phyloP scores from a whole-genome alignment of 177 flowering plant genomes.

The Telopea speciosissima region DNA sequence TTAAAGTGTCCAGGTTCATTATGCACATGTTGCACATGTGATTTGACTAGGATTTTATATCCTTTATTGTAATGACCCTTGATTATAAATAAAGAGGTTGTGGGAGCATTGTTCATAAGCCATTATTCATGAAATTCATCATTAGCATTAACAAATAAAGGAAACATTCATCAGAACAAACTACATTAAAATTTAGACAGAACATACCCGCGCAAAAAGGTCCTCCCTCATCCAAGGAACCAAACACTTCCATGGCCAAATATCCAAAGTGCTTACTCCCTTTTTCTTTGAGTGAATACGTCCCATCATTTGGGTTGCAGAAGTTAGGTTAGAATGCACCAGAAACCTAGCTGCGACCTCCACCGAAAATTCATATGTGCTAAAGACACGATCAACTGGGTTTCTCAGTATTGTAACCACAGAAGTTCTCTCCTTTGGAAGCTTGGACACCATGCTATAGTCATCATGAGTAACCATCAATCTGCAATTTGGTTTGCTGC shows the following conservation, averaged over 20 bases:
- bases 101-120: no score
- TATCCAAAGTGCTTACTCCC: conserved; percentile 82
- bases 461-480: conserved; percentile 92
- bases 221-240: conserved; percentile 99
- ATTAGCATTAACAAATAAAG: background rate
- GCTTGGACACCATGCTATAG: conserved; percentile 82
- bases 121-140: no score
- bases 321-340: conserved; percentile 80
- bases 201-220: conserved; percentile 78
- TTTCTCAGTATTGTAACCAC: conserved; percentile 85
- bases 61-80: no score
- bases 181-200: background rate
- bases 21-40: no score
- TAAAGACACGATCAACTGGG: conserved; percentile 92
- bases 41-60: no score
- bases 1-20: no score
- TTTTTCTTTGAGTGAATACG: conserved; percentile 38
- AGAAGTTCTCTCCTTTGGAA: conserved; percentile 77
- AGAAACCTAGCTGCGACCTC: conserved; percentile 96
- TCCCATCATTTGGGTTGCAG: conserved; percentile 52
- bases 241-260: conserved; percentile 99
- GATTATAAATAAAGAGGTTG: no score
- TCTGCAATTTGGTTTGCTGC: conserved; percentile 77
- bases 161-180: background rate
- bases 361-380: conserved; percentile 88